Conservation (phyloP, 768 basidiomycete genomes). For the Boletus barrowsii region DNA sequence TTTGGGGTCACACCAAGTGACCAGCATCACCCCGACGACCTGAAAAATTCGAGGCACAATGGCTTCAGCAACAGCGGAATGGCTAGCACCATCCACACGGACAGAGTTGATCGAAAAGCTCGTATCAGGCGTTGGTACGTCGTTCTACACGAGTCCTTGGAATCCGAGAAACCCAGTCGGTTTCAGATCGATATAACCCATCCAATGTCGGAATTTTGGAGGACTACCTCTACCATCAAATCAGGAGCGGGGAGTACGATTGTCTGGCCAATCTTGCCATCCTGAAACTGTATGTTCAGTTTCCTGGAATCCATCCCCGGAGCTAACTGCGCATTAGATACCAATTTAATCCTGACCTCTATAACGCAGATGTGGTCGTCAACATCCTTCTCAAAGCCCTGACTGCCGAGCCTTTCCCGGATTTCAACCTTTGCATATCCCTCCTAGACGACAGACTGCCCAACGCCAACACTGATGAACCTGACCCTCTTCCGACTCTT, state of each 20-base stretch:
- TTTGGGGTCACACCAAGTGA: constrained; percentile 11
- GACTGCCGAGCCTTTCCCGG: constrained; percentile 79
- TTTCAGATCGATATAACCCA: constrained; percentile 92
- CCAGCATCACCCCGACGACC: constrained; percentile 3
- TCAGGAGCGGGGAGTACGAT: constrained; percentile 88
- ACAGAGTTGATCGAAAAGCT: constrained; percentile 88
- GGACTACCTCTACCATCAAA: constrained; percentile 95
- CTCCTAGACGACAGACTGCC: constrained; percentile 75
- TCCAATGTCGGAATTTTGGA: constrained; percentile 90
- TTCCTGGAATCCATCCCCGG: not conserved
- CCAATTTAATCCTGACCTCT: constrained; percentile 92
- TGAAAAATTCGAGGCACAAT: constrained; percentile 16
- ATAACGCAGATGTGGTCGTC: constrained; percentile 89
- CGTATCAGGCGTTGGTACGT: constrained; percentile 84
- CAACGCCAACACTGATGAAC: constrained; percentile 63
- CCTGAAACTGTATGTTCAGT: constrained; percentile 69
- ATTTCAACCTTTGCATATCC: constrained; percentile 93
- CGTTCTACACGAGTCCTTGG: not conserved
- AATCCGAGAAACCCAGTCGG: not conserved
- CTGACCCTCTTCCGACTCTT: constrained; percentile 72
- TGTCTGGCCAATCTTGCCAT: constrained; percentile 94
- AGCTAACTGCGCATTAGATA: constrained; percentile 50
- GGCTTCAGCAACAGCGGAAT: constrained; percentile 47
- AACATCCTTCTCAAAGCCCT: constrained; percentile 94
- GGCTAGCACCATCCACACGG: constrained; percentile 74